Percentiles rank a stretch among this genome's conserved stretches.
phyloP scores from a whole-genome alignment of 208 protist genomes.

The Leptomonas pyrrhocoris region DNA sequence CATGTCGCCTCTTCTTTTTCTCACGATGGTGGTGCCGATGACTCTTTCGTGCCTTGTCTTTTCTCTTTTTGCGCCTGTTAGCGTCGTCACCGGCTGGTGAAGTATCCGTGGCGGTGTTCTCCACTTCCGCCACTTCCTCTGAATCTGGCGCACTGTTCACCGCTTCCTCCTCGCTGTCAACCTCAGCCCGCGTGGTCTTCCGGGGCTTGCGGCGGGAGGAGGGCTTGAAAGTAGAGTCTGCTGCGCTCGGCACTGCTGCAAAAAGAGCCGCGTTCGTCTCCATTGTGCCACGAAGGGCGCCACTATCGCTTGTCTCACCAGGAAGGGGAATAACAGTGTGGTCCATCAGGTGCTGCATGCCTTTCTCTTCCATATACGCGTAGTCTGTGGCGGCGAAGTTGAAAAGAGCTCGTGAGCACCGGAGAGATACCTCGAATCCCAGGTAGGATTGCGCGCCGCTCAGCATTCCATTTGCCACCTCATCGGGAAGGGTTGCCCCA shows the following conservation, averaged over 20 bases:
- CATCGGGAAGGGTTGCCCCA: conserved; percentile 28
- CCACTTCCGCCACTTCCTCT: neutral
- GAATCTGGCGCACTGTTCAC: neutral
- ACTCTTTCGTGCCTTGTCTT: conserved; percentile 21
- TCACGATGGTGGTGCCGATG: conserved; percentile 2
- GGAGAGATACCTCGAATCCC: conserved; percentile 84
- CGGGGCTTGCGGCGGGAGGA: neutral
- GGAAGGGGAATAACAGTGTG: conserved; percentile 53
- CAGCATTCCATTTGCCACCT: conserved; percentile 40
- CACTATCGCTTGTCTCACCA: conserved; percentile 1
- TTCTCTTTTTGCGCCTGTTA: neutral
- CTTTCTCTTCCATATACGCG: conserved; percentile 79
- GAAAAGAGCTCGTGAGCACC: conserved; percentile 84
- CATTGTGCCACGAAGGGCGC: neutral
- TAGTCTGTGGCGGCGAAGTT: conserved; percentile 75
- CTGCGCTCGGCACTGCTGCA: neutral
- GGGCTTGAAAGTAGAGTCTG: neutral
- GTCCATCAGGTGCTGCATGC: conserved; percentile 63
- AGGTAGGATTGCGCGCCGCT: conserved; percentile 77
- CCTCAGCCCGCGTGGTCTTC: neutral
- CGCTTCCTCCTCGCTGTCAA: neutral
- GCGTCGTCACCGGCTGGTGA: neutral
- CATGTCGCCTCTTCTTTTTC: conserved; percentile 10
- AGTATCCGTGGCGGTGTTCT: neutral
- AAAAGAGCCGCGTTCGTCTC: neutral